A percentile compares a stretch with the other conserved stretches of the same genome.
Evolutionary conservation across 73 alveolate genomes (phyloP).

Genomic region (Stentor coeruleus): DNA sequence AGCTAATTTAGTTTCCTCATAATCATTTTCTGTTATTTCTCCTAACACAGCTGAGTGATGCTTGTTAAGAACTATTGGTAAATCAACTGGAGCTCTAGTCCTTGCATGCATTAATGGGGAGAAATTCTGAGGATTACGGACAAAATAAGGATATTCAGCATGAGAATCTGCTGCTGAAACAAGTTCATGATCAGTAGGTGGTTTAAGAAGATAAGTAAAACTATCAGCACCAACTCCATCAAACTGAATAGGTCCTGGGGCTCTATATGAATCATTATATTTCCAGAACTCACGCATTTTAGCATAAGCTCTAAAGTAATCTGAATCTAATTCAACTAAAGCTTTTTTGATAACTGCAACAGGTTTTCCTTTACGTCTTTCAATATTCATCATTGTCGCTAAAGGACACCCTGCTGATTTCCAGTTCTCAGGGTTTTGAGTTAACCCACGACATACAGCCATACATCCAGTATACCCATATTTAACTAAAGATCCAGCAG

Average conservation of each 20-base stretch:
- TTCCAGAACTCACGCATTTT: constrained; percentile 38
- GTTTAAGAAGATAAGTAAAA: background rate
- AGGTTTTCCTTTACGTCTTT: constrained; percentile 88
- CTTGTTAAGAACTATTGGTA: constrained; percentile 34
- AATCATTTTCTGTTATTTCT: constrained; percentile 27
- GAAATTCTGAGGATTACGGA: background rate
- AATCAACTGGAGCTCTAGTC: constrained; percentile 21
- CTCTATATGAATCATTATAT: constrained; percentile 47
- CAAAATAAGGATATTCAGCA: background rate
- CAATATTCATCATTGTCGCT: constrained; percentile 73
- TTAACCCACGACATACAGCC: constrained; percentile 49
- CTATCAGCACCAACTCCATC: constrained; percentile 37
- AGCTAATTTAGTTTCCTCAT: constrained; percentile 33
- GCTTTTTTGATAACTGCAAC: constrained; percentile 74
- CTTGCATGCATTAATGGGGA: background rate
- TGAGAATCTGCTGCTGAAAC: background rate
- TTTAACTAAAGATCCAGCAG: constrained; percentile 64
- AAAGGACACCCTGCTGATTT: constrained; percentile 79
- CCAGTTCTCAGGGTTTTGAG: constrained; percentile 58
- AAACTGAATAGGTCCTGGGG: constrained; percentile 88
- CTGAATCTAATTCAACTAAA: constrained; percentile 74
- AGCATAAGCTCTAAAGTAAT: constrained; percentile 44
- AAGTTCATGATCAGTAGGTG: constrained; percentile 5
- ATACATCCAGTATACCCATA: constrained; percentile 63
- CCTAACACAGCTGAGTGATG: background rate